A percentile compares a stretch with the other conserved stretches of the same genome.
These are phyloP conservation scores for Thalassia testudinum DNA, from an alignment of 116 monocot genomes.

Conservation along the genomic window DNA sequence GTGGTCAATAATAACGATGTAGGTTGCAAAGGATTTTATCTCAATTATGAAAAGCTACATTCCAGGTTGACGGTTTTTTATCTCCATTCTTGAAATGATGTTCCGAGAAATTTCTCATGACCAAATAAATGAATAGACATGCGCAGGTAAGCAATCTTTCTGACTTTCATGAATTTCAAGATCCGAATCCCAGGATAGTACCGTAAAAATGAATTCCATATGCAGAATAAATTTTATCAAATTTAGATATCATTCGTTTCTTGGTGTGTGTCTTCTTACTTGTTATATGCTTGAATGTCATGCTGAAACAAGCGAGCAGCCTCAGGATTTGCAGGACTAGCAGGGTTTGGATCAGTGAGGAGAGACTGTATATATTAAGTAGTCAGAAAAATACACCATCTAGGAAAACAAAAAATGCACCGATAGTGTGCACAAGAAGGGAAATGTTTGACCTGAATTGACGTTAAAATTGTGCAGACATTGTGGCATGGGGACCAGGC, in stretches of 20 bases:
- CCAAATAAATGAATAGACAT: too few species aligned
- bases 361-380: slow-evolving; percentile 26
- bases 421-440: neutral
- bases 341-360: slow-evolving; percentile 47
- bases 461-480: slow-evolving; percentile 47
- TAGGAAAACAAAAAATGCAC: neutral
- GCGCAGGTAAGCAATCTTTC: too few species aligned
- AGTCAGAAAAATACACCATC: neutral
- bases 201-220: too few species aligned
- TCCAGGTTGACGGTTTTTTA: too few species aligned
- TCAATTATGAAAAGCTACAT: too few species aligned
- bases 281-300: slow-evolving; percentile 40
- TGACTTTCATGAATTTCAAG: too few species aligned
- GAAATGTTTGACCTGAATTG: slow-evolving; percentile 29
- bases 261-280: slow-evolving; percentile 3
- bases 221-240: too few species aligned
- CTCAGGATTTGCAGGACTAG: slow-evolving; percentile 52
- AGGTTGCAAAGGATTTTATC: too few species aligned
- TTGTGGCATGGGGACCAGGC: slow-evolving; percentile 59
- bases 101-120: too few species aligned
- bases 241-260: too few species aligned
- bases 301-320: slow-evolving; percentile 49
- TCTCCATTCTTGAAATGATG: too few species aligned
- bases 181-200: too few species aligned
- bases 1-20: neutral